Percentiles rank a stretch among this genome's conserved stretches.
phyloP scores from a whole-genome alignment of 208 protist genomes.

The Leishmania mexicana region DNA sequence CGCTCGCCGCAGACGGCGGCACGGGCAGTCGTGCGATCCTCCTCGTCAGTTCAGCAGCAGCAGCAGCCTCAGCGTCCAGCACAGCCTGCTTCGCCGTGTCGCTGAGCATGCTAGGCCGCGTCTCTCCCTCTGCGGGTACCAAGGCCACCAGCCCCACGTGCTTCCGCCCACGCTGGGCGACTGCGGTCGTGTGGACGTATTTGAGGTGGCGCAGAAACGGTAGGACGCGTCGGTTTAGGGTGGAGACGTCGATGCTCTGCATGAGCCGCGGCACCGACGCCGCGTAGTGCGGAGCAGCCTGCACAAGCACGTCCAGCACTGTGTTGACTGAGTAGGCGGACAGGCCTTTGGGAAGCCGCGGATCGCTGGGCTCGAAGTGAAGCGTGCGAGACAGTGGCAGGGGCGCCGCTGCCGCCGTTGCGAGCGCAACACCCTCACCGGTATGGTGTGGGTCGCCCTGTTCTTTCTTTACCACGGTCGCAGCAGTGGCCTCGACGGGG shows the following conservation, averaged over 20 bases:
- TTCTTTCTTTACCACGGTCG: neutral
- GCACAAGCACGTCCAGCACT: conserved; percentile 57
- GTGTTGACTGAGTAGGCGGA: conserved; percentile 56
- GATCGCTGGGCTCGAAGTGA: conserved; percentile 8
- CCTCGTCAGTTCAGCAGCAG: conserved; percentile 1
- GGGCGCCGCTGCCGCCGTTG: neutral
- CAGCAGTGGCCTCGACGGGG: neutral
- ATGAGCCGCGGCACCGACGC: conserved; percentile 47
- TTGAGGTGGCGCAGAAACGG: conserved; percentile 52
- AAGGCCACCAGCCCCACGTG: conserved; percentile 75
- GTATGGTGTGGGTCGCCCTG: neutral
- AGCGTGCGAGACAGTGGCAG: neutral
- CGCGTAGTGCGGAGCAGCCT: conserved; percentile 47
- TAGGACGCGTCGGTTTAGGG: conserved; percentile 55
- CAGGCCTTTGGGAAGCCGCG: conserved; percentile 50
- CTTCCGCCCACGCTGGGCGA: conserved; percentile 26
- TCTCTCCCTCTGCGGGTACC: conserved; percentile 16
- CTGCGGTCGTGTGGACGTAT: conserved; percentile 55
- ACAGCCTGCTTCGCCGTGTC: conserved; percentile 36
- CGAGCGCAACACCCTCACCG: neutral
- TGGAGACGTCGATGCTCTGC: conserved; percentile 40
- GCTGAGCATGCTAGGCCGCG: conserved; percentile 17
- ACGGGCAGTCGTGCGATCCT: neutral
- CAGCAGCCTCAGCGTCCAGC: conserved; percentile 18
- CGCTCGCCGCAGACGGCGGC: conserved; percentile 7